These are phyloP conservation scores for Verticillium longisporum DNA, from an alignment of 2,329 filamentous ascomycete genomes.

Conservation along the genomic window DNA sequence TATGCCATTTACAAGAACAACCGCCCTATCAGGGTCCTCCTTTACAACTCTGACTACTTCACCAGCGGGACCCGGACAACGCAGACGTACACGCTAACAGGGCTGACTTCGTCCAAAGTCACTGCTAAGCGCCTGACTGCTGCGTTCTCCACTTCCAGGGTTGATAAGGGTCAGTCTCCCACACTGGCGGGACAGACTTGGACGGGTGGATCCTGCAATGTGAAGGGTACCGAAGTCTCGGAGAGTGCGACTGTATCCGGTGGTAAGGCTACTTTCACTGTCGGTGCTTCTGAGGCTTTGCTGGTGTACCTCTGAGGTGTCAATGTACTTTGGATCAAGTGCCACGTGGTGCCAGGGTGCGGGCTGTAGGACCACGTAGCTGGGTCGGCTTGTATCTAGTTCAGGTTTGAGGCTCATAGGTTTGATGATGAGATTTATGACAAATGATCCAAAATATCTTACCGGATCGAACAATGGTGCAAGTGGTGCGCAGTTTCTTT, in stretches of 20 bases:
- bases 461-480: too few relatives aligned
- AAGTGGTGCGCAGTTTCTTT: too few relatives aligned
- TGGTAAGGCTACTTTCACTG: slow-evolving; percentile 6
- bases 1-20: slow-evolving; percentile 36
- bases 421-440: too few relatives aligned
- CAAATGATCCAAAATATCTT: too few relatives aligned
- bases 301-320: slow-evolving; percentile 5
- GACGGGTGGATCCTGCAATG: slow-evolving; percentile 10
- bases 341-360: neutral
- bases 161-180: slow-evolving; percentile 11
- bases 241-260: slow-evolving; percentile 5
- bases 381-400: neutral
- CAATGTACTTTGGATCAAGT: neutral
- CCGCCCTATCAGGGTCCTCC: slow-evolving; percentile 17
- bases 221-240: slow-evolving; percentile 5
- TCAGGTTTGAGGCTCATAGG: too few relatives aligned
- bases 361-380: neutral
- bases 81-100: slow-evolving; percentile 34
- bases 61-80: slow-evolving; percentile 26
- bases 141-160: slow-evolving; percentile 9
- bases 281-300: slow-evolving; percentile 7
- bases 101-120: slow-evolving; percentile 26
- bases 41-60: slow-evolving; percentile 32
- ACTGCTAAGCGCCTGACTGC: slow-evolving; percentile 36
- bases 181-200: slow-evolving; percentile 13